A percentile compares a stretch with the other conserved stretches of the same genome.
Conservation (phyloP, 164 flowering plant genomes). For the Umbilicus rupestris region DNA sequence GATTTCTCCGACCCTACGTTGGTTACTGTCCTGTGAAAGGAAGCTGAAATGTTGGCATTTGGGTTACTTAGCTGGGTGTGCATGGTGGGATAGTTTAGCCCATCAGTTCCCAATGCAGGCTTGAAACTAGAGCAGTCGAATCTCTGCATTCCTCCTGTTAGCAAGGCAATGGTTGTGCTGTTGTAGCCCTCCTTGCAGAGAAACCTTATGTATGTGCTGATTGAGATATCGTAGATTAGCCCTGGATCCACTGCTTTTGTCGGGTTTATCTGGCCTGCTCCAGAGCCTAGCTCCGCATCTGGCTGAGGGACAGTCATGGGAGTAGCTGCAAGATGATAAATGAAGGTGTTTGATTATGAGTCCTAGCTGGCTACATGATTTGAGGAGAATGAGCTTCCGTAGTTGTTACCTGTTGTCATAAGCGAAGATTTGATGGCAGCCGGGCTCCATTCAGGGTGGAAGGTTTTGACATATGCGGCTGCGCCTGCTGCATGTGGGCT, state of each 20-base stretch:
- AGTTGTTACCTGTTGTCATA: conserved; percentile 36
- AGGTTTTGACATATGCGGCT: conserved; percentile 36
- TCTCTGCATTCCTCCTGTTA: conserved; percentile 24
- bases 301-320: conserved; percentile 24
- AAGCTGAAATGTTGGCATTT: conserved; percentile 19
- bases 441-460: conserved; percentile 41
- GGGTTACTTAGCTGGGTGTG: conserved; percentile 22
- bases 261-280: conserved; percentile 49
- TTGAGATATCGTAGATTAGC: conserved; percentile 31
- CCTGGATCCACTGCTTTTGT: conserved; percentile 34
- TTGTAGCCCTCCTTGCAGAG: conserved; percentile 65
- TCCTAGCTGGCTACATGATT: neutral
- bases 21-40: conserved; percentile 44
- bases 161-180: conserved; percentile 19
- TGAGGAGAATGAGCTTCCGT: neutral
- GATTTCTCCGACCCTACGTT: conserved; percentile 34
- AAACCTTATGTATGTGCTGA: conserved; percentile 31
- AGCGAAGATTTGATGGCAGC: conserved; percentile 45
- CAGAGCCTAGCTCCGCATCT: conserved; percentile 41
- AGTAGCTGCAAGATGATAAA: conserved; percentile 17
- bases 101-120: conserved; percentile 38
- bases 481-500: conserved; percentile 39
- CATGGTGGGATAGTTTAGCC: conserved; percentile 74
- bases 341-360: neutral
- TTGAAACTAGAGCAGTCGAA: conserved; percentile 26